Conservation (phyloP, 1,284 basidiomycete genomes). For the Pyrrhoderma lamaoense region DNA sequence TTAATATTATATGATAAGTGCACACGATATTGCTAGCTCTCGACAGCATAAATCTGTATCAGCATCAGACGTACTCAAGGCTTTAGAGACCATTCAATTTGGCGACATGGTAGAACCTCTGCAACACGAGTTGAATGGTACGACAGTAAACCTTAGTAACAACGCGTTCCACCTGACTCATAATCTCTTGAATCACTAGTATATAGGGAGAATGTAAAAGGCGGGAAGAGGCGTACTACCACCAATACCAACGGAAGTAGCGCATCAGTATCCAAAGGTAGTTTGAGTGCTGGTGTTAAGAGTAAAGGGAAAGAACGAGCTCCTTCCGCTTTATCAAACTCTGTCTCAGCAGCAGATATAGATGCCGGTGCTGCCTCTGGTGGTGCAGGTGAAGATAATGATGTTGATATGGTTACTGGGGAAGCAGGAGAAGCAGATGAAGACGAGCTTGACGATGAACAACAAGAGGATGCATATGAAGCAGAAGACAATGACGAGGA, state of each 20-base stretch:
- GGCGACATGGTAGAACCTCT: constrained; percentile 64
- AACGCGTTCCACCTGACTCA: neutral
- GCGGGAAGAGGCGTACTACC: constrained; percentile 37
- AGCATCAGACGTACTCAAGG: constrained; percentile 83
- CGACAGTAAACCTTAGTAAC: constrained; percentile 21
- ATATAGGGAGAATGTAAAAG: constrained; percentile 53
- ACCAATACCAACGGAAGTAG: constrained; percentile 14
- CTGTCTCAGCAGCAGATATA: constrained; percentile 19
- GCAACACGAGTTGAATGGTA: constrained; percentile 68
- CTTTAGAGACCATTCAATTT: constrained; percentile 75
- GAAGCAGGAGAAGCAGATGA: constrained; percentile 17
- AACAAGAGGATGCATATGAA: constrained; percentile 21
- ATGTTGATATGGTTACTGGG: constrained; percentile 23
- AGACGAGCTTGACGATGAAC: constrained; percentile 15
- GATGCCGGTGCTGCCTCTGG: constrained; percentile 19
- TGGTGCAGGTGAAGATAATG: constrained; percentile 21
- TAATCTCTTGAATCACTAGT: constrained; percentile 31
- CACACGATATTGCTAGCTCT: constrained; percentile 78
- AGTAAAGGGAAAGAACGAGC: constrained; percentile 26
- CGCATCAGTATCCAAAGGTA: constrained; percentile 23
- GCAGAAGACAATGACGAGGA: constrained; percentile 21
- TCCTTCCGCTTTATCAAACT: constrained; percentile 15
- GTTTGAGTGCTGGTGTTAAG: constrained; percentile 26
- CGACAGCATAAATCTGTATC: constrained; percentile 86
- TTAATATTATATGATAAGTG: constrained; percentile 36